These are phyloP conservation scores for Fusarium sp. DNA, from an alignment of 2,329 filamentous ascomycete species.

Conservation along the genomic window DNA sequence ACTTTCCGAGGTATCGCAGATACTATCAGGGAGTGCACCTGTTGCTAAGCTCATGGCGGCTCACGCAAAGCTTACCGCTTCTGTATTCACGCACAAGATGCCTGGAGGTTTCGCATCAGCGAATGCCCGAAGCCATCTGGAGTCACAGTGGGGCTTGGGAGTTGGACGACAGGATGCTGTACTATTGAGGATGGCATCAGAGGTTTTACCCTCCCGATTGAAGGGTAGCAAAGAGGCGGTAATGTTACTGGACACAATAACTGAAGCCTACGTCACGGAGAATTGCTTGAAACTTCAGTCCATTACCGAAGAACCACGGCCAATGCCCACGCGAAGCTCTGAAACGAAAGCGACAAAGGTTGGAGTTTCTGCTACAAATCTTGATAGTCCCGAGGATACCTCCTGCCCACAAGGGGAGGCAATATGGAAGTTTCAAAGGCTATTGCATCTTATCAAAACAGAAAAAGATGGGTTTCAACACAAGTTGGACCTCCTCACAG, in stretches of 20 bases:
- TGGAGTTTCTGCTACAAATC: too few relatives aligned
- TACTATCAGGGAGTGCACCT: not conserved
- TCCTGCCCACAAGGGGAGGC: not conserved
- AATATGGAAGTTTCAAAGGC: not conserved
- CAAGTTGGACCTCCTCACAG: not conserved
- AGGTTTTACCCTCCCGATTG: not conserved
- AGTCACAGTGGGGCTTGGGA: not conserved
- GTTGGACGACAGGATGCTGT: not conserved
- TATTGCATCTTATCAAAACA: not conserved
- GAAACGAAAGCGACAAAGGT: too few relatives aligned
- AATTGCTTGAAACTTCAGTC: not conserved
- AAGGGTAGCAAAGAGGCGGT: not conserved
- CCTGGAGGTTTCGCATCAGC: not conserved
- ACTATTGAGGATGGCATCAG: not conserved
- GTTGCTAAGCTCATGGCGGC: not conserved
- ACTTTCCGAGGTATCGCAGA: not conserved
- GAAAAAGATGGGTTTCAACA: not conserved
- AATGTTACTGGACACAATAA: not conserved
- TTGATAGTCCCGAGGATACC: not conserved
- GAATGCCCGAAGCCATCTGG: not conserved
- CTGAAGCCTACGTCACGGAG: not conserved
- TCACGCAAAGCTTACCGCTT: not conserved
- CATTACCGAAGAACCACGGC: not conserved
- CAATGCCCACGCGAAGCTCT: not conserved
- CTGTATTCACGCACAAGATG: not conserved